Conservation (phyloP, 1,284 basidiomycete genomes). For the Rhodofomes roseus region DNA sequence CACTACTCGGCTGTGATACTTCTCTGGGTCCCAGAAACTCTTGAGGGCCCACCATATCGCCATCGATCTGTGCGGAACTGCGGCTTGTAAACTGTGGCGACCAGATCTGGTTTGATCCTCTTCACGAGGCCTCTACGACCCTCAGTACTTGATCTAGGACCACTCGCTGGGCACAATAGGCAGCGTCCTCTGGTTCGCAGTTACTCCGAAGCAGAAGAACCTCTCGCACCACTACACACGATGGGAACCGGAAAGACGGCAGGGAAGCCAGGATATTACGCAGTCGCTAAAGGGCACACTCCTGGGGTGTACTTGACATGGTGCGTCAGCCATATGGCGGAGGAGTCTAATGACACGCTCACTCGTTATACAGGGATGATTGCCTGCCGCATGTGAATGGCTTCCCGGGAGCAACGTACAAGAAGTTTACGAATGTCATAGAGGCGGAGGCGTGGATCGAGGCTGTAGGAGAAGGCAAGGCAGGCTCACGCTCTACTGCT, state of each 20-base stretch:
- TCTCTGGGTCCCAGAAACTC: too few species aligned
- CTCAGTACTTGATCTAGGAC: not conserved
- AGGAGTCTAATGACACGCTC: not conserved
- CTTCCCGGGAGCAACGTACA: constrained; percentile 53
- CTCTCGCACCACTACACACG: not conserved
- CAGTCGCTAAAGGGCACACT: constrained; percentile 24
- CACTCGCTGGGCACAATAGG: not conserved
- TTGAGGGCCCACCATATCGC: not conserved
- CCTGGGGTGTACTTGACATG: constrained; percentile 26
- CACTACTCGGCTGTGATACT: not conserved
- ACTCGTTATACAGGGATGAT: constrained; percentile 42
- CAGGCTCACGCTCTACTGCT: not conserved
- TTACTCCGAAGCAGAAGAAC: not conserved
- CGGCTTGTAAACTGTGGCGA: not conserved
- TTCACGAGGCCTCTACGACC: not conserved
- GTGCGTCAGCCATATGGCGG: constrained; percentile 11
- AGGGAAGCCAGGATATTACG: constrained; percentile 20
- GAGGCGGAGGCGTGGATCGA: constrained; percentile 45
- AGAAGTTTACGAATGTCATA: constrained; percentile 51
- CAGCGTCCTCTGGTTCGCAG: not conserved
- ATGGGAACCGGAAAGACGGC: constrained; percentile 16
- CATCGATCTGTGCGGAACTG: not conserved
- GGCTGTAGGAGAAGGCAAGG: not conserved
- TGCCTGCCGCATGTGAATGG: constrained; percentile 58
- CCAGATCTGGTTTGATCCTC: not conserved